phyloP scores from a whole-genome alignment of 257 asterid genomes.

The Cynanchum wilfordii region DNA sequence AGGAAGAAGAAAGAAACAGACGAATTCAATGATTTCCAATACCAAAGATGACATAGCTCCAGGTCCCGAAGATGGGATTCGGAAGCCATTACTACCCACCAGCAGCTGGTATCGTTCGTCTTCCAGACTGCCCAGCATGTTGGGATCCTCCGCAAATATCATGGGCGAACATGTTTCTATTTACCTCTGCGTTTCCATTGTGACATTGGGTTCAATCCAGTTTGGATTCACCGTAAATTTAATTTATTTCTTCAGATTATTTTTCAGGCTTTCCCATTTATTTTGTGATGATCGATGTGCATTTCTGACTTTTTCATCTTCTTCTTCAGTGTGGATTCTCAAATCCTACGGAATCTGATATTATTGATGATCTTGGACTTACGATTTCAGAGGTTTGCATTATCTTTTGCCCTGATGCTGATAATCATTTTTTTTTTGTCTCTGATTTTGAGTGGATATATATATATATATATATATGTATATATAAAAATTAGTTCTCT shows the following conservation, averaged over 20 bases:
- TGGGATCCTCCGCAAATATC: conserved; percentile 51
- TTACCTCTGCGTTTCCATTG: conserved; percentile 63
- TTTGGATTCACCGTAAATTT: conserved; percentile 58
- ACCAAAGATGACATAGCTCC: conserved; percentile 26
- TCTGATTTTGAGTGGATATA: conserved; percentile 3
- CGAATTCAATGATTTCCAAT: conserved; percentile 31
- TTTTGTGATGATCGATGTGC: not conserved
- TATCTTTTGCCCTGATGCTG: not conserved
- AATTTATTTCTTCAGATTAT: not conserved
- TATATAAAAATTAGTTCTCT: conserved; percentile 74
- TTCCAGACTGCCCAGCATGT: conserved; percentile 53
- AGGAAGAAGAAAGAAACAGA: too few species aligned
- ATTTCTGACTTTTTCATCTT: not conserved
- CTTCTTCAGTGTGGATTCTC: conserved; percentile 65
- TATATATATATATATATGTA: not conserved
- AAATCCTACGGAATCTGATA: conserved; percentile 71
- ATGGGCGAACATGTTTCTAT: conserved; percentile 67
- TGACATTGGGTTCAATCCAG: conserved; percentile 80
- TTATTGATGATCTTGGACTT: conserved; percentile 56
- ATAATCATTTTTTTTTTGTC: not conserved
- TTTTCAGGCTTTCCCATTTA: not conserved
- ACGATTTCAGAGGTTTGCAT: conserved; percentile 64
- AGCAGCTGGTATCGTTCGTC: conserved; percentile 91
- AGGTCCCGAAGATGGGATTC: conserved; percentile 62
- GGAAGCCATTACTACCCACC: conserved; percentile 77